These are phyloP conservation scores for Xylaria telfairii DNA, from an alignment of 495 filamentous ascomycete genomes.

Conservation along the genomic window DNA sequence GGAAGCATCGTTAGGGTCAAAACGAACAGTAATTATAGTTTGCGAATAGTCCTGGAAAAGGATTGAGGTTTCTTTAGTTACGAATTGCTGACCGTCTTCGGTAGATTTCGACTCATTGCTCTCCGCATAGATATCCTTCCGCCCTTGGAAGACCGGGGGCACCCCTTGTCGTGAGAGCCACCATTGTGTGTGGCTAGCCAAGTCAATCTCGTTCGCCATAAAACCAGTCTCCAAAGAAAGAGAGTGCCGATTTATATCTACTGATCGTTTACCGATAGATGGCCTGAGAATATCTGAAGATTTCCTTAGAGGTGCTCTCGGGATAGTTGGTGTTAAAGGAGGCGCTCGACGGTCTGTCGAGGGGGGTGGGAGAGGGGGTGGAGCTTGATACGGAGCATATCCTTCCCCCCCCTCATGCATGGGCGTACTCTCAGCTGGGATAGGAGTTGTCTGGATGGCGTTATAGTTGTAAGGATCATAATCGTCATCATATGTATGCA, in stretches of 20 bases:
- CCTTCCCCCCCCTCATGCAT: slow-evolving; percentile 41
- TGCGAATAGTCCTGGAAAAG: slow-evolving; percentile 96
- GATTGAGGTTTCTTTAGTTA: slow-evolving; percentile 82
- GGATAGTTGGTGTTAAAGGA: slow-evolving; percentile 55
- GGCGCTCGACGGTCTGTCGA: slow-evolving; percentile 48
- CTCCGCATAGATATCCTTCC: slow-evolving; percentile 84
- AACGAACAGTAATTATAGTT: slow-evolving; percentile 82
- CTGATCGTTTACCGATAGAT: slow-evolving; percentile 66
- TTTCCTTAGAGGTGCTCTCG: slow-evolving; percentile 59
- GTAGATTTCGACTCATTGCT: slow-evolving; percentile 73
- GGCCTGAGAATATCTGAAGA: slow-evolving; percentile 72
- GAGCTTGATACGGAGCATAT: slow-evolving; percentile 57
- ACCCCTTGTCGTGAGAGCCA: slow-evolving; percentile 78
- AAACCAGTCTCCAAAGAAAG: slow-evolving; percentile 75
- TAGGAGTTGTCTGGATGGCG: slow-evolving; percentile 36
- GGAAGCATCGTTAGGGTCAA: slow-evolving; percentile 73
- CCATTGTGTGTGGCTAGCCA: slow-evolving; percentile 75
- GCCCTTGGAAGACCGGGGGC: slow-evolving; percentile 80
- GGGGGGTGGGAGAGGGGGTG: slow-evolving; percentile 51
- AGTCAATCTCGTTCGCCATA: slow-evolving; percentile 86
- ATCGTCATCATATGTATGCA: slow-evolving; percentile 64
- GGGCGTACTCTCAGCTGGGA: slow-evolving; percentile 28
- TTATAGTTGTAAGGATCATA: slow-evolving; percentile 78
- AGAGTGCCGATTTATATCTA: slow-evolving; percentile 64
- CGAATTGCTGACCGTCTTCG: slow-evolving; percentile 49